A percentile compares a stretch with the other conserved stretches of the same genome.
These are phyloP conservation scores for Sphenostylis stenocarpa DNA, from an alignment of 306 rosid species.

Conservation along the genomic window DNA sequence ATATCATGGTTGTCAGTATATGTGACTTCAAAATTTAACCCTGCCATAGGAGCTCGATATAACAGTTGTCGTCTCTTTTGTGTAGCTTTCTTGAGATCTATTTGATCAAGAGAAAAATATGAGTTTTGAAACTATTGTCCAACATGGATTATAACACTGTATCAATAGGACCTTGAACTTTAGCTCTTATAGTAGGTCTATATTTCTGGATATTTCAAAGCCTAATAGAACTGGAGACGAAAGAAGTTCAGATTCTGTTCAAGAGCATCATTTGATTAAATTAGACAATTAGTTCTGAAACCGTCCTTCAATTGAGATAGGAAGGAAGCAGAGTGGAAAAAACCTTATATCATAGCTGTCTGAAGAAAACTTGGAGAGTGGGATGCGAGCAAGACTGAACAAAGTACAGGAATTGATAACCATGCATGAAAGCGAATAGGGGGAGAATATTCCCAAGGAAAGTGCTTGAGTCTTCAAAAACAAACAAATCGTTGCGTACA, in stretches of 20 bases:
- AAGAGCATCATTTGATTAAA: slow-evolving; percentile 10
- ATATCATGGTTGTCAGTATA: slow-evolving; percentile 40
- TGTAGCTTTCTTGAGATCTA: slow-evolving; percentile 33
- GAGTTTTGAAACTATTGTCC: background rate
- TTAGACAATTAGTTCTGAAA: background rate
- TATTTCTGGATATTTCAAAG: slow-evolving; percentile 8
- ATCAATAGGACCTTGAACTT: slow-evolving; percentile 6
- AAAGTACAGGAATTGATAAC: background rate
- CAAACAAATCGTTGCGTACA: slow-evolving; percentile 24
- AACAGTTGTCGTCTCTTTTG: slow-evolving; percentile 23
- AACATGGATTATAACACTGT: slow-evolving; percentile 15
- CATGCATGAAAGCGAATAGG: background rate
- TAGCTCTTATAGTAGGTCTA: background rate
- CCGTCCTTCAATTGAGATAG: background rate
- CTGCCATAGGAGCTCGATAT: slow-evolving; percentile 56
- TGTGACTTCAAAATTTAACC: slow-evolving; percentile 42
- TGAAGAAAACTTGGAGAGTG: background rate
- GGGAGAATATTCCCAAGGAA: slow-evolving; percentile 33
- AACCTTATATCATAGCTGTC: background rate
- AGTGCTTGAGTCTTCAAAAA: slow-evolving; percentile 16
- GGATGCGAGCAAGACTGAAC: slow-evolving; percentile 7
- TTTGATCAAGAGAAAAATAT: slow-evolving; percentile 33
- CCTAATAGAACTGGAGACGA: slow-evolving; percentile 19
- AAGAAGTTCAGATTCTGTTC: slow-evolving; percentile 24
- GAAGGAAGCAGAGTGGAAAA: slow-evolving; percentile 1